Percentiles rank a stretch among this genome's conserved stretches.
These are phyloP conservation scores for Sugiyamaella paludigena DNA, from an alignment of 1,139 yeast genomes.

Conservation along the genomic window DNA sequence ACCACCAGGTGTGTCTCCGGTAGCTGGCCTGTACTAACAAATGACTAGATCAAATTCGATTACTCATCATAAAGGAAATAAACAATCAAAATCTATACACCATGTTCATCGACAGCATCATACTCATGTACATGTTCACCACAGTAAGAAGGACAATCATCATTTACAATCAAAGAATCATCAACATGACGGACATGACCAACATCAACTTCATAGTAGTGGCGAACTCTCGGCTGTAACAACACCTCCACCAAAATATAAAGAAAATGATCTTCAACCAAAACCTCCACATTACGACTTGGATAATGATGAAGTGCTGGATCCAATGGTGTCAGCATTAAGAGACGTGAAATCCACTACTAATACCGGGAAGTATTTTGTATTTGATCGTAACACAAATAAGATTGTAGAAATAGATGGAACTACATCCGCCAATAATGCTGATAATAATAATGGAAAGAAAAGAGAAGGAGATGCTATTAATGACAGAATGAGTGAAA, in stretches of 20 bases:
- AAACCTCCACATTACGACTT: conserved; percentile 1
- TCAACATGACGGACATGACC: conserved; percentile 15
- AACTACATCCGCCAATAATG: no score
- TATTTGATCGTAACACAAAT: no score
- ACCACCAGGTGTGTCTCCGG: not conserved
- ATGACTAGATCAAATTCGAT: conserved; percentile 1
- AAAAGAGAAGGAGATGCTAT: not conserved
- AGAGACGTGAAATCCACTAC: not conserved
- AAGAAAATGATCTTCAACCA: not conserved
- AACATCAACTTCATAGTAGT: not conserved
- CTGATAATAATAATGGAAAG: no score
- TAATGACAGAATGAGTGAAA: not conserved
- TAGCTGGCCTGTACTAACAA: not conserved
- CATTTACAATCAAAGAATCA: conserved; percentile 15
- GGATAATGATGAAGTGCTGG: no score
- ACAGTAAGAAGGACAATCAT: conserved; percentile 17
- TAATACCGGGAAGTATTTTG: no score
- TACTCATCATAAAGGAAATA: not conserved
- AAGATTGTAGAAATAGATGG: no score
- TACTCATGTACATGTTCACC: conserved; percentile 7
- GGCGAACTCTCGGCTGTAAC: not conserved
- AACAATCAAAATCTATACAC: not conserved
- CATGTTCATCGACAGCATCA: conserved; percentile 11
- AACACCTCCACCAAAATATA: conserved; percentile 4
- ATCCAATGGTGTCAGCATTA: no score